Conservation (phyloP, 2,329 filamentous ascomycete species). For the Penicillium carneum region DNA sequence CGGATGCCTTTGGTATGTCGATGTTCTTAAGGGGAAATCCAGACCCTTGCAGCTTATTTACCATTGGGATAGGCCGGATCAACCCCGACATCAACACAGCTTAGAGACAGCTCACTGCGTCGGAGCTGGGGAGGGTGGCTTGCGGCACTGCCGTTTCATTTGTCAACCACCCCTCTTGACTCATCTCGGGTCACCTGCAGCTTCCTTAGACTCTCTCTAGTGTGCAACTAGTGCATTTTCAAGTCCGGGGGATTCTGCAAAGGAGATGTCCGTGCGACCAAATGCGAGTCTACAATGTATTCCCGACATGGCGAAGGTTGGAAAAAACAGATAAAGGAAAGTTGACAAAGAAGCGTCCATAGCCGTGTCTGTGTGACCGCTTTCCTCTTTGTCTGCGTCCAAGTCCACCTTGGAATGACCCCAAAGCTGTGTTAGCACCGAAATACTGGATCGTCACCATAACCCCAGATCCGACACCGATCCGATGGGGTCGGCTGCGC, state of each 20-base stretch:
- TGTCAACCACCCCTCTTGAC: constrained; percentile 29
- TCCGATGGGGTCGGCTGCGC: constrained; percentile 12
- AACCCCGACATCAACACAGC: constrained; percentile 7
- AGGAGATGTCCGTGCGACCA: constrained; percentile 36
- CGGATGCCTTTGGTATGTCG: not conserved
- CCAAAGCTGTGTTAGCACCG: not conserved
- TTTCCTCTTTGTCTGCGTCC: not conserved
- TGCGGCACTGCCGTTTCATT: constrained; percentile 29
- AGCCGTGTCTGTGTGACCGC: constrained; percentile 1
- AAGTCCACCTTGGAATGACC: not conserved
- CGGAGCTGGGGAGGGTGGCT: constrained; percentile 14
- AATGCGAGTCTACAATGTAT: not conserved
- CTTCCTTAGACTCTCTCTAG: constrained; percentile 32
- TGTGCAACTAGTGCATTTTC: constrained; percentile 26
- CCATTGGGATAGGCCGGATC: constrained; percentile 7
- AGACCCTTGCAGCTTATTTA: constrained; percentile 15
- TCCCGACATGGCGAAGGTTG: not conserved
- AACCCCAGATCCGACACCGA: constrained; percentile 21
- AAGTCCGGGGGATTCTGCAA: constrained; percentile 38
- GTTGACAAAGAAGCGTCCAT: not conserved
- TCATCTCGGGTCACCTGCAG: constrained; percentile 39
- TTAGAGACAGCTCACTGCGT: constrained; percentile 13
- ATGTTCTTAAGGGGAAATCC: constrained; percentile 8
- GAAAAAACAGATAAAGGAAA: not conserved
- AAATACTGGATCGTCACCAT: constrained; percentile 22